Evolutionary conservation across 192 early-diverging fungal species (phyloP).

Genomic region (Coemansia sp.): DNA sequence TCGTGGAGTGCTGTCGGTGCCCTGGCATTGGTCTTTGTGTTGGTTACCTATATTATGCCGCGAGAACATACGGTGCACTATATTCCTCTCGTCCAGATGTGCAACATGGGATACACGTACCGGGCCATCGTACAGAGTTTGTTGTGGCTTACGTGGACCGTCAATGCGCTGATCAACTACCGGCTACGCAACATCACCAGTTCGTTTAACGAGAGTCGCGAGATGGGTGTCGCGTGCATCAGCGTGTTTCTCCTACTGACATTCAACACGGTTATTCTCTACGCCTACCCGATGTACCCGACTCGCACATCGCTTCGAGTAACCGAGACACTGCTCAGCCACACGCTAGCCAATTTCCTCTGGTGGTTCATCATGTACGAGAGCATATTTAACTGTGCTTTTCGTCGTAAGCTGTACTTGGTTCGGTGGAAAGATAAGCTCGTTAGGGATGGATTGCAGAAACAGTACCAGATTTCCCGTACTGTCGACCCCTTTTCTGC

Average conservation of each 20-base stretch:
- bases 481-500: slow-evolving; percentile 40
- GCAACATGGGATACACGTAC: slow-evolving; percentile 47
- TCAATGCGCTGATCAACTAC: slow-evolving; percentile 44
- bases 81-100: slow-evolving; percentile 36
- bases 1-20: slow-evolving; percentile 14
- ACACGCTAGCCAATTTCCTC: slow-evolving; percentile 42
- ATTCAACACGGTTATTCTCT: slow-evolving; percentile 49
- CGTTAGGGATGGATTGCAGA: slow-evolving; percentile 48
- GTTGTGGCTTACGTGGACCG: slow-evolving; percentile 46
- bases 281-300: slow-evolving; percentile 44
- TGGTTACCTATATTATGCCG: slow-evolving; percentile 42
- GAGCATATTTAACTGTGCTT: slow-evolving; percentile 45
- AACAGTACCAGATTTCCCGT: slow-evolving; percentile 52
- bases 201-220: slow-evolving; percentile 53
- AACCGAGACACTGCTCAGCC: slow-evolving; percentile 30
- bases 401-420: slow-evolving; percentile 35
- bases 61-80: slow-evolving; percentile 29
- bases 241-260: slow-evolving; percentile 40
- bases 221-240: slow-evolving; percentile 45
- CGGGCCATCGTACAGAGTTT: slow-evolving; percentile 43
- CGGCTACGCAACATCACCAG: slow-evolving; percentile 53
- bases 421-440: slow-evolving; percentile 50
- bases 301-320: slow-evolving; percentile 15
- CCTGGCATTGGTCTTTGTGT: slow-evolving; percentile 21
- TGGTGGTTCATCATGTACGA: slow-evolving; percentile 60